Base-by-base conservation (phyloP, 208 protist species). In the Crithidia brevicula region DNA sequence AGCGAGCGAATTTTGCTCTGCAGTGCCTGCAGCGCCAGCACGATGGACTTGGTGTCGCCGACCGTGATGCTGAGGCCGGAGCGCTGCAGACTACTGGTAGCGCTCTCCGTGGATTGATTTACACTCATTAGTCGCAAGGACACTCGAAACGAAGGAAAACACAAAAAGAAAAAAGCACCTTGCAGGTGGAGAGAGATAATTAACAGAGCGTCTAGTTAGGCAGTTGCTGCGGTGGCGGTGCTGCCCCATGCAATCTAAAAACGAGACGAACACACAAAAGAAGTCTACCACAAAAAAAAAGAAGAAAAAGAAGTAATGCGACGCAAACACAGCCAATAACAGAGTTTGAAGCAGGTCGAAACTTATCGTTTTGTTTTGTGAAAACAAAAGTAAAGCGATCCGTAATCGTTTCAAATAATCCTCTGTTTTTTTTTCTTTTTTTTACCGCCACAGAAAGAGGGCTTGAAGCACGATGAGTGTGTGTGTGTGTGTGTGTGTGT, bases 21-120 rank as follows among this genome's bases (percentile, higher is more conserved):
- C 22, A 97, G 77, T 15, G 92, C 85, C 65, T 95, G 92, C 22
- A 97, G 76, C 0, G 92, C 92, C 20, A 97, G 81, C 47, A 97
- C 92, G 57, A 97, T 95, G 8, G 88, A 95, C 62, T 93, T 93
- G 15, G 92, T 97, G 75, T 97, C 92, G 0, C 92, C 92, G 2
- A 95, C 89, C 34, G 87, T 94, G 67, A 94, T 93, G 69, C 86
- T 93, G 20, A 96, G 72, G 18, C 88, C 89, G 47, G 87, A 91
- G 36, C 91, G 91, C 59, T 93, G 91, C 60, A 94, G 61, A 53
- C 90, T 95, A 57, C 88, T 96, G 11, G 64, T 77, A 16, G 34
- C 56, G 63, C 85, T 93, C 53, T 92, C 88, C 27, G 65, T 75
- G 0, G 85, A 91, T 33, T 84, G 74, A 67, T 91, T 89, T 27